Evolutionary conservation across 768 basidiomycete species (phyloP), one percentile per base, ranked within the genome.

Genomic region (Panaeolus cyanescens): DNA sequence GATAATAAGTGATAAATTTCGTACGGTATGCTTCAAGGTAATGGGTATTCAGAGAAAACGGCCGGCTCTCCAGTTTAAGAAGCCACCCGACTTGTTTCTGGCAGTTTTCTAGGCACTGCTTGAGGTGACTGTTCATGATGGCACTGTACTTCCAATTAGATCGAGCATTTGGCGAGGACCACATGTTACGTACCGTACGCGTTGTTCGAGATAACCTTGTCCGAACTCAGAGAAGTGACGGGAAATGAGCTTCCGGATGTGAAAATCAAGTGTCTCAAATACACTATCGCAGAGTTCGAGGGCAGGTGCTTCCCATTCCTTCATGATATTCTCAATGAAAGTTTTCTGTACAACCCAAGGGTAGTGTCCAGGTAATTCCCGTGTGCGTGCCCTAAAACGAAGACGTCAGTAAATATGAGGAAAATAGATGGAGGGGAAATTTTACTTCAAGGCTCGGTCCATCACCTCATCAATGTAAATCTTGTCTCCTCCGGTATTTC

Each of bases 361-460:
- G 61, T 85, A 88, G 61, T 82, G 80, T 13, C 83, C 86, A 0
- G 89, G 90, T 0, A 92, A 79, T 65, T 92, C 90, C 1, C 45
- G 45, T 4, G 45, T 50, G 6, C 45, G 45, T 50, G 45, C 45
- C 45, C 45, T 50, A 30, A 40, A 50, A 3, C 20, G 2, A 22
- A 9, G 19, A 53, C 54, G 5, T 32, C 10, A 37, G 39, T 32
- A 30, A 34, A 58, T 25, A 58, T 9, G 1, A 25, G 2, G 25
- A 25, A 5, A 36, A 32, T 10, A 13, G 5, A 54, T n/a, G n/a
- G 15, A 50, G n/a, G 31, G 40, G 40, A 12, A 15, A 20, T 19
- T 62, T 53, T 39, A 70, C 73, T 62, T 55, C 4, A 64, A 50
- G 5, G 69, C 69, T 2, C 64, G 62, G 8, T 58, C 53, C 19